Percentiles rank a stretch among this genome's conserved stretches.
Evolutionary conservation across 1,284 basidiomycete genomes (phyloP).

Genomic region (Golubevia sp.): DNA sequence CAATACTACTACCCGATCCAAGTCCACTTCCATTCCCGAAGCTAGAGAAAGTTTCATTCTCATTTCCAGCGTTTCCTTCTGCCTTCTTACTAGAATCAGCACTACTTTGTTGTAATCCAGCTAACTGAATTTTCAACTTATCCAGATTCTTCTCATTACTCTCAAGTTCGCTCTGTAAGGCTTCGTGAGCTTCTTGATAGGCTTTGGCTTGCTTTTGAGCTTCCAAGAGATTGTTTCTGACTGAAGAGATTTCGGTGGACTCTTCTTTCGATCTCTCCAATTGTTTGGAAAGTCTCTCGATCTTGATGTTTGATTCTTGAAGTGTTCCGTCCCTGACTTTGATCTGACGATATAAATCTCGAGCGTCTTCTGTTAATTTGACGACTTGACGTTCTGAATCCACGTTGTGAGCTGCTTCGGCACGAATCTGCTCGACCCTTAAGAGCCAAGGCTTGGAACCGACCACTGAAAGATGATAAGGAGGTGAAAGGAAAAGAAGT

Average conservation of each 20-base stretch:
- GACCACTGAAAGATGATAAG: slow-evolving; percentile 15
- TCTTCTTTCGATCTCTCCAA: slow-evolving; percentile 39
- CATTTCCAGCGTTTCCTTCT: neutral
- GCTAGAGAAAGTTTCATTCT: neutral
- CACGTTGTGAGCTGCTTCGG: slow-evolving; percentile 27
- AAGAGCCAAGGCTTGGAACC: slow-evolving; percentile 43
- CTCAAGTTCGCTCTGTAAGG: slow-evolving; percentile 48
- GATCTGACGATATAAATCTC: slow-evolving; percentile 35
- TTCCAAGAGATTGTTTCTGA: slow-evolving; percentile 26
- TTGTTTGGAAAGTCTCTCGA: slow-evolving; percentile 48
- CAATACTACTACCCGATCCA: slow-evolving; percentile 2
- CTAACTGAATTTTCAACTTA: too few species aligned
- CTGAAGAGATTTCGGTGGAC: slow-evolving; percentile 22
- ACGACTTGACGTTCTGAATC: slow-evolving; percentile 36
- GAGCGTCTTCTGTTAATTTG: slow-evolving; percentile 37
- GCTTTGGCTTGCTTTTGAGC: slow-evolving; percentile 34
- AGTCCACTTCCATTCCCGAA: too few species aligned
- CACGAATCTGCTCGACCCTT: slow-evolving; percentile 36
- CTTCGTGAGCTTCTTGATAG: slow-evolving; percentile 48
- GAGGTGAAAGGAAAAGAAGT: neutral
- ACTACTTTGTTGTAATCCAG: neutral
- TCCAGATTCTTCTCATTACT: slow-evolving; percentile 35
- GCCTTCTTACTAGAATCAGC: slow-evolving; percentile 4
- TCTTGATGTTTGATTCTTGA: slow-evolving; percentile 45
- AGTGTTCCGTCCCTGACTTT: slow-evolving; percentile 38